These are phyloP conservation scores for Trypanosomatidae sp. DNA, from an alignment of 208 protist genomes.

Conservation along the genomic window DNA sequence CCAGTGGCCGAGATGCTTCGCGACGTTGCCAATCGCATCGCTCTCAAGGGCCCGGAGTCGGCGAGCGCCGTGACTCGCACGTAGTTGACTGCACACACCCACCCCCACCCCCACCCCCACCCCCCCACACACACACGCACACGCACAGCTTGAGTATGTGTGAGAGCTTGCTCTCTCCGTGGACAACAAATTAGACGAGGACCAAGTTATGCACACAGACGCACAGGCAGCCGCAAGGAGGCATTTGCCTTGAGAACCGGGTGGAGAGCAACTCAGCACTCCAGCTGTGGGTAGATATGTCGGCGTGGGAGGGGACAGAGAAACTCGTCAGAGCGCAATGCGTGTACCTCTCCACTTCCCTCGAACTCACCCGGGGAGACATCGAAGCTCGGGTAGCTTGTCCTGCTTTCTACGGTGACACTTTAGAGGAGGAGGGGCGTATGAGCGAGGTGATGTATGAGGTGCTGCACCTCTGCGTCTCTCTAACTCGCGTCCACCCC, in stretches of 20 bases:
- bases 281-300: not conserved
- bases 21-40: conserved; percentile 46
- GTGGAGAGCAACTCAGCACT: not conserved
- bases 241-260: not conserved
- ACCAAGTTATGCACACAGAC: not conserved
- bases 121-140: not conserved
- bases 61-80: not conserved
- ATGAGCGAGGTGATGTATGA: not conserved
- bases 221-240: not conserved
- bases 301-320: not conserved
- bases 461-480: not conserved
- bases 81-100: not conserved
- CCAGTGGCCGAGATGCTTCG: conserved; percentile 58
- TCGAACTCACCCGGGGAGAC: not conserved
- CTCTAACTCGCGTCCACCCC: not conserved
- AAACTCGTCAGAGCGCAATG: not conserved
- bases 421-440: not conserved
- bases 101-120: not conserved
- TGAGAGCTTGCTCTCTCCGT: not conserved
- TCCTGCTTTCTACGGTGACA: not conserved
- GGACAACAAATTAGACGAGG: not conserved
- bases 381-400: not conserved
- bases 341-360: not conserved
- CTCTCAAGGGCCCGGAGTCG: conserved; percentile 21
- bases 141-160: not conserved